A percentile compares a stretch with the other conserved stretches of the same genome.
phyloP scores from a whole-genome alignment of 441 rosid species.

The Euphorbia schlechtendalii region DNA sequence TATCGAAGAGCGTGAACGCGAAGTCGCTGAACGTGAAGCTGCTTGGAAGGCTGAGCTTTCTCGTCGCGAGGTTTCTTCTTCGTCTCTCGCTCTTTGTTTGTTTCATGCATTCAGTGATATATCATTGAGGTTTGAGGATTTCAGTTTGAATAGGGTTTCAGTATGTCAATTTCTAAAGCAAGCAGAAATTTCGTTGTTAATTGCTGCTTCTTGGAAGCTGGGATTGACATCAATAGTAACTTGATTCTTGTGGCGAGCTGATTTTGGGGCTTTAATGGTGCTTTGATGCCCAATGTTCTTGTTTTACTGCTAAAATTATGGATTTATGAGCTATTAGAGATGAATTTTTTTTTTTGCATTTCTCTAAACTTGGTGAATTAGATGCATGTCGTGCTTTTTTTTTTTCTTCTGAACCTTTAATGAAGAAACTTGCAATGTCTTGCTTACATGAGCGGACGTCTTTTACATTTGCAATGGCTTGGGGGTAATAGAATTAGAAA shows the following conservation, averaged over 20 bases:
- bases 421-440: no score
- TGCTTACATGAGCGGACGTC: no score
- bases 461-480: no score
- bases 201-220: no score
- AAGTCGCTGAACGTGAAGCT: slow-evolving; percentile 98
- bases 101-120: not conserved
- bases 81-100: not conserved
- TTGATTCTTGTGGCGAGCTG: not conserved
- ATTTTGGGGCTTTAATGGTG: not conserved
- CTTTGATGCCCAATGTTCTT: no score
- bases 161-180: not conserved
- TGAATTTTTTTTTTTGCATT: no score
- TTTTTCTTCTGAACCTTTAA: no score
- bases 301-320: not conserved
- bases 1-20: slow-evolving; percentile 96
- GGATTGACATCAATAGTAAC: not conserved
- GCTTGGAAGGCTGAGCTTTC: slow-evolving; percentile 99
- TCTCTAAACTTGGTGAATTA: no score
- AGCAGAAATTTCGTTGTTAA: not conserved
- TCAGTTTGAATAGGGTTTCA: not conserved
- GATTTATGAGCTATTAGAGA: no score
- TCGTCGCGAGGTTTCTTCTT: slow-evolving; percentile 64
- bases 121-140: not conserved
- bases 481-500: no score
- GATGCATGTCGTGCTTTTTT: no score